Evolutionary conservation across 2,329 filamentous ascomycete genomes (phyloP), one percentile per base, ranked within the genome.

Genomic region (Colletotrichum brevisporum): DNA sequence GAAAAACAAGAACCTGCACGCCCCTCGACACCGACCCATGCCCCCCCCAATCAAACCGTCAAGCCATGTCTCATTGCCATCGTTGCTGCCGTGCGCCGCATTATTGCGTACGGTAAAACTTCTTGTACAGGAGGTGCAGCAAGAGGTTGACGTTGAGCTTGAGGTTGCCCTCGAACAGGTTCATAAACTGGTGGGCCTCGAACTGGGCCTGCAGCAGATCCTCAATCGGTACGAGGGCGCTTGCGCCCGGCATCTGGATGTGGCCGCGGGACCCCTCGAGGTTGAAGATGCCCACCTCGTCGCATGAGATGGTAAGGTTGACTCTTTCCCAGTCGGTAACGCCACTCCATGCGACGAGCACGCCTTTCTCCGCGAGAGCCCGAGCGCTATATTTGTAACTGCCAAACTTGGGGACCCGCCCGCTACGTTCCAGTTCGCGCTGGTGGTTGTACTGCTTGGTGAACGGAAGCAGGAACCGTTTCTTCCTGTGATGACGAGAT

Each of bases 401-500:
- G 71, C 97, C 96, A 78, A 99, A 99, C 79, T 97, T 97, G 80
- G 97, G 97, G 61, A 72, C 94, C 57, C 95, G 94, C 31, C 96
- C 96, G 8, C 92, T 92, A 67, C 94, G 92, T 78, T 98, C 94
- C 39, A 99, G 90, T 82, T 99, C 96, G 73, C 94, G 92, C 83
- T 98, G 94, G 82, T 99, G 96, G 81, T 98, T 97, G 89, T 97
- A 99, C 81, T 99, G 96, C 77, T 97, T 97, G 26, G 95, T 98
- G 80, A 99, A 99, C 15, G 96, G 96, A 79, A 99, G 88, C 64
- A 98, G 87, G 86, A 98, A 98, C 61, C 92, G 90, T 80, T 97
- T 97, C 84, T 97, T 97, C 71, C 92, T 91, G 74, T 74, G 53
- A 15, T 24, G 64, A 74, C 73, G 74, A 65, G 41, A 65, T 55